These are phyloP conservation scores for Cerrena zonata DNA, from an alignment of 1,284 basidiomycete genomes.

Conservation along the genomic window DNA sequence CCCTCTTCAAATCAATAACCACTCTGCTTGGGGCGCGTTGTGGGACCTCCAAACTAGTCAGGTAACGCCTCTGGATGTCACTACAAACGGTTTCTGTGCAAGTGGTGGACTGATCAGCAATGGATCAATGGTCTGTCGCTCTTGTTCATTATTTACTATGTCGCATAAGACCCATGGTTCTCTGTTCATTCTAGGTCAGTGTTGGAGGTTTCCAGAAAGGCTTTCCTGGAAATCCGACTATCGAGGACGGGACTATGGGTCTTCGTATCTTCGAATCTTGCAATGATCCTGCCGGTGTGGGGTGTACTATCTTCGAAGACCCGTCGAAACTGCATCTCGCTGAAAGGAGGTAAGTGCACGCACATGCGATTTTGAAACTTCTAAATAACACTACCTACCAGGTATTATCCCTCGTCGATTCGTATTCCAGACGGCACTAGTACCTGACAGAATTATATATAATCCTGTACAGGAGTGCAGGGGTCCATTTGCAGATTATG, in stretches of 20 bases:
- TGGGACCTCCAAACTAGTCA: constrained; percentile 40
- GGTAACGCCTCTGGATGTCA: constrained; percentile 35
- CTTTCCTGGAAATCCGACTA: constrained; percentile 35
- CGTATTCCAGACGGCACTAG: constrained; percentile 36
- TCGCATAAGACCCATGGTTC: no score
- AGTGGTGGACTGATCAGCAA: constrained; percentile 45
- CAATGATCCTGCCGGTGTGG: constrained; percentile 30
- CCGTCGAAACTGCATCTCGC: constrained; percentile 33
- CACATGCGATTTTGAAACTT: no score
- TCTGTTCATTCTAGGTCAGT: constrained; percentile 31
- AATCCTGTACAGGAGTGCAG: no score
- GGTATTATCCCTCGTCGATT: constrained; percentile 41
- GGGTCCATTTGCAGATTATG: no score
- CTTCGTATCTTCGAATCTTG: constrained; percentile 36
- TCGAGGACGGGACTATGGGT: constrained; percentile 30
- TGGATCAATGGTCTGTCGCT: constrained; percentile 36
- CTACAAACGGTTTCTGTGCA: constrained; percentile 51
- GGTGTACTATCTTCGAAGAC: constrained; percentile 38
- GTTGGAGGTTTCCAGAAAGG: constrained; percentile 41
- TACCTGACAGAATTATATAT: no score
- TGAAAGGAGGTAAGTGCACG: constrained; percentile 37
- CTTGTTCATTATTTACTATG: background rate
- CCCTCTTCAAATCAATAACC: constrained; percentile 38
- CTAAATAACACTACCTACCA: no score
- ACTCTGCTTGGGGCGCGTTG: constrained; percentile 42